Evolutionary conservation across 1,284 basidiomycete species (phyloP).

Genomic region (Leccinum brunneo-olivaceum): DNA sequence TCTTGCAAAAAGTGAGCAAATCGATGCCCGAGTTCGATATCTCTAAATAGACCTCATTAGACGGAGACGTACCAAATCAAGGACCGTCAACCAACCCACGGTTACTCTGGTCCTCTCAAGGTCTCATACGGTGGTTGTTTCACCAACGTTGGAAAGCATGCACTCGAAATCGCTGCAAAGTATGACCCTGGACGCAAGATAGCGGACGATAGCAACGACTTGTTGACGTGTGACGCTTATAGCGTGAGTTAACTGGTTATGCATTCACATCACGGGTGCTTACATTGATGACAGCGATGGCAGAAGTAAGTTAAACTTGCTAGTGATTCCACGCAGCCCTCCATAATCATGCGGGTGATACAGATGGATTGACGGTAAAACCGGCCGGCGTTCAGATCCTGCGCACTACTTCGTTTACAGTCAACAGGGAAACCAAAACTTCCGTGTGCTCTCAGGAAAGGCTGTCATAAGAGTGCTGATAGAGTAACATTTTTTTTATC

Average conservation of each 20-base stretch:
- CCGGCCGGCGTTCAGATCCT: constrained; percentile 19
- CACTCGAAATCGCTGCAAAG: constrained; percentile 24
- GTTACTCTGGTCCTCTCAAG: constrained; percentile 28
- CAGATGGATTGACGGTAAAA: constrained; percentile 21
- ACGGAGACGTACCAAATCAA: constrained; percentile 25
- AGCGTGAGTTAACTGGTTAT: constrained; percentile 14
- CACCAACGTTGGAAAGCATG: constrained; percentile 23
- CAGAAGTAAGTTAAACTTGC: constrained; percentile 12
- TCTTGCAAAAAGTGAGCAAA: constrained; percentile 39
- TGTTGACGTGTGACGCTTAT: constrained; percentile 25
- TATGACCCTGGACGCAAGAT: constrained; percentile 24
- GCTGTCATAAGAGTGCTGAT: constrained; percentile 16
- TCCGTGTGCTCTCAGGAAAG: constrained; percentile 15
- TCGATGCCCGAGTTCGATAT: too few relatives aligned
- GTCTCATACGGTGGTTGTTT: constrained; percentile 27
- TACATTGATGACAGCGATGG: constrained; percentile 12
- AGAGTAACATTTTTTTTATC: constrained; percentile 7
- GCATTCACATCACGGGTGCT: not conserved
- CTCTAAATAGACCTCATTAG: constrained; percentile 5
- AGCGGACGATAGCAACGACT: constrained; percentile 24
- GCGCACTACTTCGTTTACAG: constrained; percentile 18
- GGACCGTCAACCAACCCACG: constrained; percentile 19
- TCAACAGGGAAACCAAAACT: constrained; percentile 17
- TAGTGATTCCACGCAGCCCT: not conserved
- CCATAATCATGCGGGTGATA: not conserved